Conservation (phyloP, 768 basidiomycete genomes). For the Tulasnella sp. region DNA sequence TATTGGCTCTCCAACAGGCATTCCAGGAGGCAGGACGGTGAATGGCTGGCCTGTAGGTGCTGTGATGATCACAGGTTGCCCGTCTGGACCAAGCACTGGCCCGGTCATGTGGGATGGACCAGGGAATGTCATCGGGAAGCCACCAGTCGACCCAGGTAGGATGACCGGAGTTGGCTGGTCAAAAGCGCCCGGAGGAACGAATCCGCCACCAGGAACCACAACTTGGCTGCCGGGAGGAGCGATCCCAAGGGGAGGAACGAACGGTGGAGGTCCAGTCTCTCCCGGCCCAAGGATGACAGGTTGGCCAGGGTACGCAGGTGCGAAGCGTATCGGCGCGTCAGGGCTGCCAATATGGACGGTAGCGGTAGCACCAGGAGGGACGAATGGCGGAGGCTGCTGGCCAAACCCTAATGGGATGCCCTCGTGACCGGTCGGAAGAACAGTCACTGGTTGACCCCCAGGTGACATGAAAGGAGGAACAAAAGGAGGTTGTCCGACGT, state of each 20-base stretch:
- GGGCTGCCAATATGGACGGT: neutral
- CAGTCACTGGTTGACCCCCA: neutral
- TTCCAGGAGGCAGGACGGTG: neutral
- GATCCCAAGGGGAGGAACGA: constrained; percentile 2
- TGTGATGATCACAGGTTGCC: neutral
- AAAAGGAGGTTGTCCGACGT: neutral
- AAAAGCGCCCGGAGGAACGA: neutral
- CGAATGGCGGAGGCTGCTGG: neutral
- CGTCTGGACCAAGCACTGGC: neutral
- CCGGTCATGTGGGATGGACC: neutral
- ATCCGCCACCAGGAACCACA: constrained; percentile 20
- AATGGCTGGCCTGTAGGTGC: neutral
- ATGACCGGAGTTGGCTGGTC: neutral
- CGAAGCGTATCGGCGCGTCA: neutral
- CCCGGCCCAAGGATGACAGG: neutral
- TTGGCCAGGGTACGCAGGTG: neutral
- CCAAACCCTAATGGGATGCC: neutral
- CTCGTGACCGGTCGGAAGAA: neutral
- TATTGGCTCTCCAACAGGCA: neutral
- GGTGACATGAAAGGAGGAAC: neutral
- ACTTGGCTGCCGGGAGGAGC: constrained; percentile 17
- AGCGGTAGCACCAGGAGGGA: neutral
- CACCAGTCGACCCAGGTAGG: neutral
- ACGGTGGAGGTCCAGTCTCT: neutral
- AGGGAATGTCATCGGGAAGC: neutral